These are phyloP conservation scores for Fraxinus latifolia DNA, from an alignment of 305 asterid genomes.

Conservation along the genomic window DNA sequence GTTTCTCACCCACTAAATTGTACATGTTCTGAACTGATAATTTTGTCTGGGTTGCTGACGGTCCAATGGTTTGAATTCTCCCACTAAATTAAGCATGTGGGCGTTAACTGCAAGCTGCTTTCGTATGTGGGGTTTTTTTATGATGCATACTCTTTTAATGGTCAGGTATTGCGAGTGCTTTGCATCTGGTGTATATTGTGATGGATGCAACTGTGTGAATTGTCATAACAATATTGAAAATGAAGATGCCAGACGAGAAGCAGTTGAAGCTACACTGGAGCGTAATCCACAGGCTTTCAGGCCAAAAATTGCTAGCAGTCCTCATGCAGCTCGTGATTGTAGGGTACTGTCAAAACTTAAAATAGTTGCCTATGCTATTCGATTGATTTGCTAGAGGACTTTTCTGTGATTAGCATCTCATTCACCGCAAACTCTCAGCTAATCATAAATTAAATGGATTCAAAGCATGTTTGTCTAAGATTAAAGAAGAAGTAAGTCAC, in stretches of 20 bases:
- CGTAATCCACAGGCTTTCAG: conserved; percentile 97
- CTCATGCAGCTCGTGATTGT: conserved; percentile 76
- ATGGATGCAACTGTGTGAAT: conserved; percentile 90
- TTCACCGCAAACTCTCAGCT: neutral
- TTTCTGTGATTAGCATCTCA: neutral
- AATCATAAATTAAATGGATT: neutral
- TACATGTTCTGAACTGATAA: neutral
- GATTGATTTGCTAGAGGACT: neutral
- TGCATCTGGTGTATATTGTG: conserved; percentile 89
- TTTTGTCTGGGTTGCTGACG: neutral
- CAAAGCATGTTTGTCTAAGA: neutral
- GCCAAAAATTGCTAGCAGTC: conserved; percentile 95
- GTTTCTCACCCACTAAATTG: neutral
- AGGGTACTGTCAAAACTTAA: conserved; percentile 51
- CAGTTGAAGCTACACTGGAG: conserved; percentile 87
- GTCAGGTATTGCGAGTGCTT: conserved; percentile 93
- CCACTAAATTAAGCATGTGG: neutral
- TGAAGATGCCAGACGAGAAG: conserved; percentile 85
- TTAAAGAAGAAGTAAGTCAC: neutral
- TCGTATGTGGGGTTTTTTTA: neutral
- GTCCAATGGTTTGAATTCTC: neutral
- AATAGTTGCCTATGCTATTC: neutral
- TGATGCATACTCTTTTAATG: conserved; percentile 27
- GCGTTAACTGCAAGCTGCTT: conserved; percentile 5
- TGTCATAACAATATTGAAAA: conserved; percentile 87